Evolutionary conservation across 2,329 filamentous ascomycete genomes (phyloP).

Genomic region (Aspergillus sp.): DNA sequence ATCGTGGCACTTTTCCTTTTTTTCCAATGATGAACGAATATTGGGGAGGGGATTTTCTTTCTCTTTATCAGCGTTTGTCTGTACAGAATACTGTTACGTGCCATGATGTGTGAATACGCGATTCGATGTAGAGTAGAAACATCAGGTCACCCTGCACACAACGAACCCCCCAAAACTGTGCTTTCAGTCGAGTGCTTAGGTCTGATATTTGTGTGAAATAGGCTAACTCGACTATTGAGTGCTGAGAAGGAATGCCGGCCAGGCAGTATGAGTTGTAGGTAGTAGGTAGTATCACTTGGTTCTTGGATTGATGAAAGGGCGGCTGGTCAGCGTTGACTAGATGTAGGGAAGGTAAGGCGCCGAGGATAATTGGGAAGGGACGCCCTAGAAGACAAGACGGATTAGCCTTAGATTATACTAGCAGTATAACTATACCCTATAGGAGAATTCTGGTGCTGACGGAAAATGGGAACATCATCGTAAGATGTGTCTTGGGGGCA

Average conservation of each 20-base stretch:
- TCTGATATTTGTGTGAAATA: background rate
- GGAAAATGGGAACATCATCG: slow-evolving; percentile 1
- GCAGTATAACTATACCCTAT: too few species aligned
- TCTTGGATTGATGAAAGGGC: background rate
- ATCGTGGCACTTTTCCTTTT: slow-evolving; percentile 19
- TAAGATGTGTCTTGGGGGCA: slow-evolving; percentile 24
- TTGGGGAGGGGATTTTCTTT: slow-evolving; percentile 21
- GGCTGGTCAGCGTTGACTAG: background rate
- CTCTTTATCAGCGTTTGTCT: slow-evolving; percentile 28
- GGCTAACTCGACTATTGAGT: background rate
- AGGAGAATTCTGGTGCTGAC: background rate
- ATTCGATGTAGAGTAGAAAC: slow-evolving; percentile 27
- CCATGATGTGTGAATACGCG: slow-evolving; percentile 17
- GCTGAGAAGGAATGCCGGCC: background rate
- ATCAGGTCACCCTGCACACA: slow-evolving; percentile 18
- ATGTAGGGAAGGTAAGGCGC: background rate
- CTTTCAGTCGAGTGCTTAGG: background rate
- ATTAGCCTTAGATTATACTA: too few species aligned
- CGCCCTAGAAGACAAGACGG: too few species aligned
- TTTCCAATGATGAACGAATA: slow-evolving; percentile 16
- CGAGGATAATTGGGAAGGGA: background rate
- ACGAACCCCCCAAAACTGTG: slow-evolving; percentile 1
- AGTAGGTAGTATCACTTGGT: background rate
- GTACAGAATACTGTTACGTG: slow-evolving; percentile 31
- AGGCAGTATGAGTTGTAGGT: background rate